Conservation (phyloP, 176 grass and related monocot species). For the Melocanna baccifera region DNA sequence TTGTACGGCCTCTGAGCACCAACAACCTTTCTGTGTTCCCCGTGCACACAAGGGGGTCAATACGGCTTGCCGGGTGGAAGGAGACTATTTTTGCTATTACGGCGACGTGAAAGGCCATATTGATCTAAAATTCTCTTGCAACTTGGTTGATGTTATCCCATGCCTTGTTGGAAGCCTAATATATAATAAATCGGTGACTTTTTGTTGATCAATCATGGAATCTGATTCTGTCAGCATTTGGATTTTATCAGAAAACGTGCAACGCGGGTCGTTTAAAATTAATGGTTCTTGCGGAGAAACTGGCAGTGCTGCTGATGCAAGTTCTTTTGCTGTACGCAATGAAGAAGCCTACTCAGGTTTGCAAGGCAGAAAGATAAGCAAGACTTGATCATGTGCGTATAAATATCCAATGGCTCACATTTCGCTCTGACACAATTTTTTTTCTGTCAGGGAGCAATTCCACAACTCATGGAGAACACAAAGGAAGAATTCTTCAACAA, state of each 20-base stretch:
- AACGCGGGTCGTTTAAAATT: not conserved
- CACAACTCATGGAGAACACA: constrained; percentile 48
- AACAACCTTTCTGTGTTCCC: too few species aligned
- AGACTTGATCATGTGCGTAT: not conserved
- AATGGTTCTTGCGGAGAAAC: not conserved
- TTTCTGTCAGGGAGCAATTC: constrained; percentile 49
- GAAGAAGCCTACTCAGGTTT: not conserved
- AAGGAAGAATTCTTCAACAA: constrained; percentile 57
- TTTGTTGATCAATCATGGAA: not conserved
- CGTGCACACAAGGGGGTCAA: too few species aligned
- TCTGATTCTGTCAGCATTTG: not conserved
- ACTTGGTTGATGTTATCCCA: not conserved
- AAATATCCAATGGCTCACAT: not conserved
- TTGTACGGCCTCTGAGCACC: too few species aligned
- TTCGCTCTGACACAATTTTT: not conserved
- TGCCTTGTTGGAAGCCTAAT: not conserved
- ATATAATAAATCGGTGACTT: too few species aligned
- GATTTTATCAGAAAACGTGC: not conserved
- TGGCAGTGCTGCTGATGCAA: not conserved
- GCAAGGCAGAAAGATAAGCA: not conserved
- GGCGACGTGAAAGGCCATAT: too few species aligned
- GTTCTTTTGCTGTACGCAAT: not conserved
- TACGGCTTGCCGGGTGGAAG: too few species aligned
- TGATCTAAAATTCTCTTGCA: too few species aligned
- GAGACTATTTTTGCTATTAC: too few species aligned